phyloP scores from a whole-genome alignment of 306 rosid genomes.

The Prinsepia uniflora region DNA sequence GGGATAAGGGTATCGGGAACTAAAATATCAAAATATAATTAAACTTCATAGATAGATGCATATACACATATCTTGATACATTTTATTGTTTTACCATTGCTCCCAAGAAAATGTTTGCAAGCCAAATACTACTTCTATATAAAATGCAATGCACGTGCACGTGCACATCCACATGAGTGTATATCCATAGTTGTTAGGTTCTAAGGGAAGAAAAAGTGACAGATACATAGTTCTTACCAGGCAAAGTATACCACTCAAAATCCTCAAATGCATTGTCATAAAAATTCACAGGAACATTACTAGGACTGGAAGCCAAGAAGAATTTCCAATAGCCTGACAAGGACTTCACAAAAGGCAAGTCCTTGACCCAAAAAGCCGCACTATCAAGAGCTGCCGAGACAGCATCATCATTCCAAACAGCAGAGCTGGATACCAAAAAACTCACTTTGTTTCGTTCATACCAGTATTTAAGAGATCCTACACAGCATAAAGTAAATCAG shows the following conservation, averaged over 20 bases:
- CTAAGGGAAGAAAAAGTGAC: neutral
- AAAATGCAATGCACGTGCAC: too few species aligned
- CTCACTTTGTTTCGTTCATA: constrained; percentile 72
- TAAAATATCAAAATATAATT: neutral
- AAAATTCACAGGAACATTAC: constrained; percentile 57
- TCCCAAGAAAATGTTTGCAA: neutral
- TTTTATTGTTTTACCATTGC: too few species aligned
- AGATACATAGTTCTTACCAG: constrained; percentile 47
- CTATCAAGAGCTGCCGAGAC: constrained; percentile 67
- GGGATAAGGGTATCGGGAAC: neutral
- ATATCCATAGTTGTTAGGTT: neutral
- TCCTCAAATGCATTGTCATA: constrained; percentile 54
- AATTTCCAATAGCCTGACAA: constrained; percentile 91
- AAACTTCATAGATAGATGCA: neutral
- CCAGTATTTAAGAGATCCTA: constrained; percentile 91
- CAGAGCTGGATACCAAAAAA: constrained; percentile 57
- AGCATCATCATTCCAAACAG: constrained; percentile 87
- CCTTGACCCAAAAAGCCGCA: constrained; percentile 79
- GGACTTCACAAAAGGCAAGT: constrained; percentile 74
- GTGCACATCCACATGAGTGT: too few species aligned
- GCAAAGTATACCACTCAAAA: constrained; percentile 66
- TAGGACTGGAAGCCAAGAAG: constrained; percentile 67
- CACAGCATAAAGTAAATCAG: neutral
- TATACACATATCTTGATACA: neutral
- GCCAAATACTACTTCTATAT: neutral